Evolutionary conservation across 202 grass and related monocot genomes (phyloP).

Genomic region (Zizania palustris): DNA sequence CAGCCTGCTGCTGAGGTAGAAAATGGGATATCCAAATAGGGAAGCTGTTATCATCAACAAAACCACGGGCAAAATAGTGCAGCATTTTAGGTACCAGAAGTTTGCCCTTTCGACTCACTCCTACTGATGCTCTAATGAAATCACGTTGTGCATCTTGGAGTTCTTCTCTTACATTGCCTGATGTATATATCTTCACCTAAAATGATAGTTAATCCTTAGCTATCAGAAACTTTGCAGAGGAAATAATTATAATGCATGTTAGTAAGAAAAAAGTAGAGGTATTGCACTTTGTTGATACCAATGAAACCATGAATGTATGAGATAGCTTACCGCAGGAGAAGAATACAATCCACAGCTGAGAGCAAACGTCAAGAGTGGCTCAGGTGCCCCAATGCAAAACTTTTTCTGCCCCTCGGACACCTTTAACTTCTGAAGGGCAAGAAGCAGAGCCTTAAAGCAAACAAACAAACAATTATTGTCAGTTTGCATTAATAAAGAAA

Average conservation of each 20-base stretch:
- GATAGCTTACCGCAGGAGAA: slow-evolving; percentile 71
- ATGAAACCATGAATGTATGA: background rate
- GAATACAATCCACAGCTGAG: slow-evolving; percentile 90
- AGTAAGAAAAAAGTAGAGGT: too few relatives aligned
- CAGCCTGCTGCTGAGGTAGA: slow-evolving; percentile 76
- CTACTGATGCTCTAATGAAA: slow-evolving; percentile 83
- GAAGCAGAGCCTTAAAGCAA: slow-evolving; percentile 69
- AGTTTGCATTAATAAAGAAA: slow-evolving; percentile 11
- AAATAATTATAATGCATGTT: background rate
- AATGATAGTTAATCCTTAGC: slow-evolving; percentile 15
- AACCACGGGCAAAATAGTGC: slow-evolving; percentile 77
- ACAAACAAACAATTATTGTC: background rate
- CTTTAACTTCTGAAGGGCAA: slow-evolving; percentile 92
- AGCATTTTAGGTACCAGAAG: slow-evolving; percentile 90
- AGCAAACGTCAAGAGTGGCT: slow-evolving; percentile 81
- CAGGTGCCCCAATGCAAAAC: slow-evolving; percentile 63
- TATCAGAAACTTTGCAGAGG: background rate
- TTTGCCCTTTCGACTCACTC: slow-evolving; percentile 87
- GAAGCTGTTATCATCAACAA: slow-evolving; percentile 79
- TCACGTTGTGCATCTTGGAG: slow-evolving; percentile 82
- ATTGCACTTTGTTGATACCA: background rate
- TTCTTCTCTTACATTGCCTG: slow-evolving; percentile 80
- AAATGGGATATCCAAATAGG: slow-evolving; percentile 84
- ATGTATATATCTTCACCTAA: slow-evolving; percentile 88
- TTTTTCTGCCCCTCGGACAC: slow-evolving; percentile 83